These are phyloP conservation scores for Kurtzmaniella quercitrusa DNA, from an alignment of 1,139 yeast species.

Conservation along the genomic window DNA sequence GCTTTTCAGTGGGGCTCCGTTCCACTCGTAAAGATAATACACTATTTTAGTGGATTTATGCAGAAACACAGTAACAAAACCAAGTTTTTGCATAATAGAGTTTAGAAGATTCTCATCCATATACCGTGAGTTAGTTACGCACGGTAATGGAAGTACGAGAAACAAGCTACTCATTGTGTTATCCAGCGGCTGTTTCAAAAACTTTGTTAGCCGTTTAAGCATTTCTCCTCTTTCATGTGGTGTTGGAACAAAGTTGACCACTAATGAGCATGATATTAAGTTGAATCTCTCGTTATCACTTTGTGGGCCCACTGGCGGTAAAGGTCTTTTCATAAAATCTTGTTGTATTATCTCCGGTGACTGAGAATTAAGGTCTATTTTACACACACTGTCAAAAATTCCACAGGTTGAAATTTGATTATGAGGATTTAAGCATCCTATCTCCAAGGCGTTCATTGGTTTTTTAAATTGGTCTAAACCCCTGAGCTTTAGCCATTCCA, in stretches of 20 bases:
- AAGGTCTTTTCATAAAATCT: conserved; percentile 77
- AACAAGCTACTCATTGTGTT: conserved; percentile 43
- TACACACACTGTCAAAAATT: conserved; percentile 43
- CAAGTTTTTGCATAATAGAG: conserved; percentile 52
- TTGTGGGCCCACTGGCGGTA: conserved; percentile 33
- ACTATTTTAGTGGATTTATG: conserved; percentile 73
- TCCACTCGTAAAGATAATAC: conserved; percentile 65
- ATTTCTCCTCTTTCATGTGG: conserved; percentile 70
- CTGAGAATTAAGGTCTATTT: conserved; percentile 82
- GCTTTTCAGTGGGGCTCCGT: conserved; percentile 20
- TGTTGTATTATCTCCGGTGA: conserved; percentile 67
- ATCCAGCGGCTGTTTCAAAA: conserved; percentile 40
- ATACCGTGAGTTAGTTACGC: conserved; percentile 78
- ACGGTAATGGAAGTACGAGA: conserved; percentile 84
- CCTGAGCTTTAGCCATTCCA: conserved; percentile 57
- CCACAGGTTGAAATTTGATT: conserved; percentile 65
- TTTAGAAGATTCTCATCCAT: conserved; percentile 45
- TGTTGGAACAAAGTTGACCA: conserved; percentile 81
- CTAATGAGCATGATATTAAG: conserved; percentile 77
- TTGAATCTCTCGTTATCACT: conserved; percentile 46
- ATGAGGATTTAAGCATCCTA: conserved; percentile 71
- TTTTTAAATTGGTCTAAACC: conserved; percentile 8
- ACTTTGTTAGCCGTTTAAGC: conserved; percentile 58
- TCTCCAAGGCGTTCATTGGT: conserved; percentile 56
- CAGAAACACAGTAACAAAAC: conserved; percentile 45